Base-by-base conservation (phyloP, 2,329 filamentous ascomycete species). In the Aspergillus aculeatus region DNA sequence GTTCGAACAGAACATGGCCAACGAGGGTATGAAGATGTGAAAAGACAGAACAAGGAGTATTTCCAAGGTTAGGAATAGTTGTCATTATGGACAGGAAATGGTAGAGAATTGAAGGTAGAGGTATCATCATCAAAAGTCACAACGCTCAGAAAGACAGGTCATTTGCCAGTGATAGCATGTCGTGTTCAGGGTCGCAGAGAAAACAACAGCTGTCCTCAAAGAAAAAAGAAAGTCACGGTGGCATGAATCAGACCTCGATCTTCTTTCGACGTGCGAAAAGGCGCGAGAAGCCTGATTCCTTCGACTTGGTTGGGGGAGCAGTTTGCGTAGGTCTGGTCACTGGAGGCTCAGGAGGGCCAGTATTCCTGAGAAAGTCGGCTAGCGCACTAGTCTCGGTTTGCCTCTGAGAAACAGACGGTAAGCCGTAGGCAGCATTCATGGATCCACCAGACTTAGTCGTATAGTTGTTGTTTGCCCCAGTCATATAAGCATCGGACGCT, bases 351-450 rank as follows among this genome's bases (percentile, higher is more conserved):
- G 88, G 86, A 3, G 89, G 89, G 35, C 82, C 87, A 14, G 88
- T 89, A 67, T 86, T 86, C 56, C 83, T 84, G 32, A 95, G 77
- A 72, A 94, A 94, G 54, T 86, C 85, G 0, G 90, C 89, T 49
- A 94, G 75, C 54, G 92, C 89, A 19, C 84, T 83, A 2, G 88
- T 92, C 26, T 77, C 76, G 19, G 73, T 75, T 54, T 71, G 68
- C 44, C 69, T 65, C 48, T 71, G 61, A 10, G 68, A 61, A 35
- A 67, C 47, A 61, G 63, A 63, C 44, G 65, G 67, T 60, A 65
- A 65, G 48, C 69, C 65, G 16, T 57, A 54, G 11, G 59, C 38
- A 44, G 41, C 57, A 44, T 58, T 54, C 50, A 59, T 51, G 31
- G 60, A 35, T 16, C 57, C 58, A 21, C 75, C 73, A 14, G 76